Base-by-base conservation (phyloP, 192 early-diverging fungal species). In the Linnemannia schmuckeri region DNA sequence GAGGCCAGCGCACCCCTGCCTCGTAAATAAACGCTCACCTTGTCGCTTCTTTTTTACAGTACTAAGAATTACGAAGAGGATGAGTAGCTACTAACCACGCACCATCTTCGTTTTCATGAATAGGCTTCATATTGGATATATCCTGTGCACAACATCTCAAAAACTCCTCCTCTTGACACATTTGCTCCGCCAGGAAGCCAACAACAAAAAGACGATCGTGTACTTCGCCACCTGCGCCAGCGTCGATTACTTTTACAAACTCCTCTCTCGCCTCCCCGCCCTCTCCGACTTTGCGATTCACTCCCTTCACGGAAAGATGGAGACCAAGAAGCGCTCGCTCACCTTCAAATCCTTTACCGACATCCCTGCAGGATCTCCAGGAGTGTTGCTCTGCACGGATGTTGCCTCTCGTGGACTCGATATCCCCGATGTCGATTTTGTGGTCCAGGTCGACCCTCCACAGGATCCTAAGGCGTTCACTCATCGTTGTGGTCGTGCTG, bases 191-290 rank as follows among this genome's bases (percentile, higher is more conserved):
- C 87, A 79, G 37, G 88, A 89, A 79, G 87, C 78, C 3, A 72
- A 75, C 30, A 92, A 94, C 71, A 94, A 95, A 76, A 99, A 98
- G 82, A 95, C 93, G 55, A 98, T 99, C 61, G 92, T 98, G 20
- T 99, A 99, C 81, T 97, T 99, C 81, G 93, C 95, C n/a, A 98
- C 98, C 0, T 98, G 98, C 77, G 97, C 97, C 12, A 93, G 94
- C 49, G 98, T 99, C 27, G 98, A 99, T 85, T 99, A 98, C 82
- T 98, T 97, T 83, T 96, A 93, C 91, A 94, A 94, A 79, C 76
- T 93, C 6, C 79, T 92, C 10, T 84, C 89, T 20, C 85, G 81
- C 8, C 63, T 93, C 17, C 84, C 89, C 22, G 61, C 89, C 10
- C 84, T 94, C 33, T 92, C 93, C 37, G 84, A 78, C 6, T 92